Evolutionary conservation across 306 rosid genomes (phyloP).

Genomic region (Gastrolobium bilobum): DNA sequence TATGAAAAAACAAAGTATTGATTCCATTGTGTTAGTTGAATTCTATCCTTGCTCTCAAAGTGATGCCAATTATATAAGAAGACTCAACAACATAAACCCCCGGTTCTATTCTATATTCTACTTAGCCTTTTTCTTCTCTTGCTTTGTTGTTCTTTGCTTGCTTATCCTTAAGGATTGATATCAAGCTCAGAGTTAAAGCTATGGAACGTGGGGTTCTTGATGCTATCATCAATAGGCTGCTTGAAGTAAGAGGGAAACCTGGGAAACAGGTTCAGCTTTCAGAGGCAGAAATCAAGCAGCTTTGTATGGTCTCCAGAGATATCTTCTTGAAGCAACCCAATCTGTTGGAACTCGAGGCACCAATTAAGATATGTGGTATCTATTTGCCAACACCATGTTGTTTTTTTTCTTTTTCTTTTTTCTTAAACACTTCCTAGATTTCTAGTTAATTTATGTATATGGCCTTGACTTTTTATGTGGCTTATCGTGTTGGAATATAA

Average conservation of each 20-base stretch:
- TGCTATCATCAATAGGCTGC: constrained; percentile 53
- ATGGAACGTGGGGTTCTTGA: constrained; percentile 56
- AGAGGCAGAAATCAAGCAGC: constrained; percentile 54
- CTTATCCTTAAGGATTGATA: constrained; percentile 27
- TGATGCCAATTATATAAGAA: constrained; percentile 44
- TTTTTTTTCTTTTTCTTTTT: background rate
- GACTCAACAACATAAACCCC: constrained; percentile 38
- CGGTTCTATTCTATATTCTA: constrained; percentile 50
- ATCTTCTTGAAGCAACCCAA: constrained; percentile 55
- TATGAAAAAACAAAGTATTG: constrained; percentile 41
- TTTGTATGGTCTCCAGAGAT: constrained; percentile 52
- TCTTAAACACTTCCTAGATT: background rate
- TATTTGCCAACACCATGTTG: constrained; percentile 1
- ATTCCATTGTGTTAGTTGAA: constrained; percentile 47
- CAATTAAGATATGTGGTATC: constrained; percentile 58
- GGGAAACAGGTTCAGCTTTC: constrained; percentile 57
- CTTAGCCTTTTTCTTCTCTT: constrained; percentile 1
- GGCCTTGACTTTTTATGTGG: constrained; percentile 12
- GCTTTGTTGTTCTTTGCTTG: constrained; percentile 37
- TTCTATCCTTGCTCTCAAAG: constrained; percentile 27
- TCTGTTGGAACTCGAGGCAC: constrained; percentile 54
- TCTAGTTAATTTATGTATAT: background rate
- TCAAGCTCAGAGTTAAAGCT: background rate
- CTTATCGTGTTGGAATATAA: no score
- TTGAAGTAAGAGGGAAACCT: constrained; percentile 54